Base-by-base conservation (phyloP, 1,284 basidiomycete genomes). In the Malassezia nana region DNA sequence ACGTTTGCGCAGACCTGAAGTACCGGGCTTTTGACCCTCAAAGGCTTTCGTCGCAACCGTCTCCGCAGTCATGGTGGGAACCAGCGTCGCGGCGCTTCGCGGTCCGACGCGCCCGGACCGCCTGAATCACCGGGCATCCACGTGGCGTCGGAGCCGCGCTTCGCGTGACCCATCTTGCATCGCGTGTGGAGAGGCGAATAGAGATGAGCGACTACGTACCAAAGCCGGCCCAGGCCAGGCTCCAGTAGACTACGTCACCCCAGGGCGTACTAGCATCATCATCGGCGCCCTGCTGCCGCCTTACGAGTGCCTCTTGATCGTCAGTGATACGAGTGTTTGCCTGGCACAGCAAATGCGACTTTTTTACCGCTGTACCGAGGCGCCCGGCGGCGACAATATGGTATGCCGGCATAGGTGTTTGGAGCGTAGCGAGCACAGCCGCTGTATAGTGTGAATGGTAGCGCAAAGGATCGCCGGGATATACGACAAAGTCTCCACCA, bases 401-500 rank as follows among this genome's bases (percentile, higher is more conserved):
- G 81, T 90, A 86, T 2, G 90, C 89, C 33, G 80, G 78, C 49
- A 96, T 78, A 0, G 79, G 67, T 9, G 82, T 75, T 7, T 77
- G 71, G 1, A 82, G 81, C 0, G 84, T 82, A 26, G 84, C 80
- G 22, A 88, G 75, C 6, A 92, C 85, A 13, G 86, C 83, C 8
- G 85, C 86, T 10, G 86, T 85, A 70, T 95, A 98, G 75, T 99
- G 94, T 1, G 90, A 92, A 67, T 99, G 94, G 74, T 94, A 99
- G 15, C 94, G 81, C 28, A 98, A 76, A 4, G 91, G 90, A 71
- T 99, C 94, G 48, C 91, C 89, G 47, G 94, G 94, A 76, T 99
- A 99, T 1, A 95, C 85, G 35, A 96, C 77, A 75, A 89, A 95
- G 66, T 95, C 88, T 1, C 90, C 91, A 6, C 94, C 94, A 68